A percentile compares a stretch with the other conserved stretches of the same genome.
These are phyloP conservation scores for Chloromonas sp. DNA, from an alignment of 163 green algal species.

Conservation along the genomic window DNA sequence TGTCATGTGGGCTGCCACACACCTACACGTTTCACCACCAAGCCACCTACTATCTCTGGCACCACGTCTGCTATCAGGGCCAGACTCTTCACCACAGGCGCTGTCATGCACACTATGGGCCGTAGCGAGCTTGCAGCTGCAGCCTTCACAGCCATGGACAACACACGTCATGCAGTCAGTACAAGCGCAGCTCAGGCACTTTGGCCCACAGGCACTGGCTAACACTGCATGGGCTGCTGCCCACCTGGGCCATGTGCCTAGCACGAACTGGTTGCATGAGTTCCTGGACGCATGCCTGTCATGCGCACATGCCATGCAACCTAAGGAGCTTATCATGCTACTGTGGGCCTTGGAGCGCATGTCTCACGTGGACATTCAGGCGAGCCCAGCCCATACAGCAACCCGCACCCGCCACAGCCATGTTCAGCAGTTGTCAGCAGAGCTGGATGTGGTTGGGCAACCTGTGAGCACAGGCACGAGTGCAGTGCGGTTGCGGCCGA, in stretches of 20 bases:
- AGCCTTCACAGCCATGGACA: neutral
- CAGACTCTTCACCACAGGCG: neutral
- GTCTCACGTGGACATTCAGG: neutral
- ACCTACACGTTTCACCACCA: neutral
- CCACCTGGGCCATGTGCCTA: neutral
- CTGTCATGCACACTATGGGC: no score
- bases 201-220: no score
- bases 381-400: neutral
- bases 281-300: neutral
- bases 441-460: neutral
- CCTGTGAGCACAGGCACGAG: no score
- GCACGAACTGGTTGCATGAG: neutral
- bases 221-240: neutral
- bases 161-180: neutral
- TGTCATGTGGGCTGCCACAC: neutral
- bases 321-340: neutral
- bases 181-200: no score
- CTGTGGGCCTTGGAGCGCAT: neutral
- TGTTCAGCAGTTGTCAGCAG: no score
- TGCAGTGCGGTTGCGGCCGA: no score
- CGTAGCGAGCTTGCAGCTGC: neutral
- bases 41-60: neutral
- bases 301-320: neutral
- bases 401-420: neutral
- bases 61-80: neutral